Base-by-base conservation (phyloP, 495 filamentous ascomycete genomes). In the Daldinia caldariorum region DNA sequence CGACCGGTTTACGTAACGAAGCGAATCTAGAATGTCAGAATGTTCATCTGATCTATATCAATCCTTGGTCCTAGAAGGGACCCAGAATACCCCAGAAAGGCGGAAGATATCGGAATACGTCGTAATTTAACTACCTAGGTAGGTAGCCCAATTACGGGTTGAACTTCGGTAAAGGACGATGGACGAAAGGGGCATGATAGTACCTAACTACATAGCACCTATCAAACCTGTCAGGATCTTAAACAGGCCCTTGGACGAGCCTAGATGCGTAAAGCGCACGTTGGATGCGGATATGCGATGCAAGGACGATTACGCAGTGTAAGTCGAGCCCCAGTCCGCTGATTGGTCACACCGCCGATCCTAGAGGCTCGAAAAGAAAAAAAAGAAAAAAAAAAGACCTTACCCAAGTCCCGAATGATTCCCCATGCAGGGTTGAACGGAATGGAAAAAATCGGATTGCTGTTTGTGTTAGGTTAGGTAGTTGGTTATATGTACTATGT, bases 381-480 rank as follows among this genome's bases (percentile, higher is more conserved):
- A 34, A 34, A 4, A 34, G 7, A 34, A 34, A 34, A n/a, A n/a
- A n/a, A n/a, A 35, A 35, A 69, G 58, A 73, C 67, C 71, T 70
- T 67, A 69, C 66, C 71, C 66, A 70, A 72, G 70, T 68, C 67
- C 70, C 70, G 70, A 66, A 61, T 73, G 66, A 69, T 73, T 73
- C 54, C 66, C 66, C 37, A 70, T 70, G 61, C 59, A 73, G 45
- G 57, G 38, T 59, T 59, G 58, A 31, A 56, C 65, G 39, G 39
- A 61, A 72, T 69, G 71, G 71, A 53, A 73, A 73, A 49, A 70
- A 22, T 73, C 71, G 71, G 71, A 41, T 65, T 16, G 62, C 47
- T 55, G 31, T 73, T 63, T 55, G 31, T 73, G 60, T 26, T 26
- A 3, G 1, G 26, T 26, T 26, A 26, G 26, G 26, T 26, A 26